phyloP scores from a whole-genome alignment of 768 basidiomycete species.

The Tricholoma flavovirens region DNA sequence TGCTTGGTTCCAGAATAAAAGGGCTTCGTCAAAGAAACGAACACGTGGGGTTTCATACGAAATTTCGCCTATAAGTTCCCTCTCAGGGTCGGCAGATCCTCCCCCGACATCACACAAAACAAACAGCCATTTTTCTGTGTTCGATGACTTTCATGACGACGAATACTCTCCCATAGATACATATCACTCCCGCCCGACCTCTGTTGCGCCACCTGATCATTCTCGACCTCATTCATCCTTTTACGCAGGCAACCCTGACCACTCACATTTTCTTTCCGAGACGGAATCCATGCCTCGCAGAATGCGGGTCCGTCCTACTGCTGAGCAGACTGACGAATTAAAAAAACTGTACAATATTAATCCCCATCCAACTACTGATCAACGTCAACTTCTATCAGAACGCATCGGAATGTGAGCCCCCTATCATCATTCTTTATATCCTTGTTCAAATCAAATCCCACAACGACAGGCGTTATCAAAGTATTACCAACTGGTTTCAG shows the following conservation, averaged over 20 bases:
- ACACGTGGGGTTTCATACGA: constrained; percentile 32
- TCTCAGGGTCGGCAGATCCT: constrained; percentile 20
- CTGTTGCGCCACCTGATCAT: constrained; percentile 28
- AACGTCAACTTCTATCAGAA: constrained; percentile 57
- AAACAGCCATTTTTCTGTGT: constrained; percentile 26
- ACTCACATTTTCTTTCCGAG: constrained; percentile 46
- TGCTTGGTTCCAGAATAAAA: constrained; percentile 85
- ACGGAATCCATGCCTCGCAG: constrained; percentile 48
- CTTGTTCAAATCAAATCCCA: constrained; percentile 24
- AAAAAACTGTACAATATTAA: constrained; percentile 58
- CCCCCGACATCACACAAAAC: constrained; percentile 25
- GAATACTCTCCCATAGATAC: constrained; percentile 32
- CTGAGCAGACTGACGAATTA: constrained; percentile 65
- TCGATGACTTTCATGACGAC: constrained; percentile 44
- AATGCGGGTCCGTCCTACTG: constrained; percentile 58
- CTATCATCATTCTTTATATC: constrained; percentile 23
- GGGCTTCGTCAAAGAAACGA: constrained; percentile 75
- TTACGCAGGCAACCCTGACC: constrained; percentile 44
- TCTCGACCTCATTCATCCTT: constrained; percentile 27
- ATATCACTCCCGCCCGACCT: constrained; percentile 29
- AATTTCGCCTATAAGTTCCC: constrained; percentile 27
- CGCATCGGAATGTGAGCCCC: constrained; percentile 70
- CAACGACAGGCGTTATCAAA: constrained; percentile 61
- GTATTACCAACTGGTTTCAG: constrained; percentile 84
- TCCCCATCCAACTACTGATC: constrained; percentile 63